Base-by-base conservation (phyloP, 2,329 filamentous ascomycete genomes). In the Hypoxylon sp. region DNA sequence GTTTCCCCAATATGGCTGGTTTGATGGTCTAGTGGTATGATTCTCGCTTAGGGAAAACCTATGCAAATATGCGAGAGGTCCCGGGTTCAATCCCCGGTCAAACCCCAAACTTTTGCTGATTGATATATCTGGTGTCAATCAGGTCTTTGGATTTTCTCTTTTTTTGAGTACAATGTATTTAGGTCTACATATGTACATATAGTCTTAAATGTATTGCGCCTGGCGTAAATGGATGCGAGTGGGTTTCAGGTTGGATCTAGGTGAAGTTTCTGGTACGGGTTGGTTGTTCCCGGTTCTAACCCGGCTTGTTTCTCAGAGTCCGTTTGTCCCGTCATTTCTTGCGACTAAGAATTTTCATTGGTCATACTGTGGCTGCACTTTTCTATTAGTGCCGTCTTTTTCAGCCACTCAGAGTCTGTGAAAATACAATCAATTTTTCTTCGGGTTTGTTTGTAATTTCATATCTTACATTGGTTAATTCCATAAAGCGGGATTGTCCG, bases 1-100 rank as follows among this genome's bases (percentile, higher is more conserved):
- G 17, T 2, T 43, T 11, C 38, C 38, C n/a, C n/a, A n/a, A 17
- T 9, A 10, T 19, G n/a, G 6, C 23, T 30, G 45, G 45, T 58
- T 48, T 58, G 45, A 23, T 48, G 45, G 55, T 56, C 53, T 56
- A 56, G 53, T 56, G 53, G 53, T 56, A 56, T 56, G 53, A 56
- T 56, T 56, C 53, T 56, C 53, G 53, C 53, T 56, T 56, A 58
- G 49, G 17, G 51, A 63, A 51, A 58, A 52, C 23, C 48, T 53
- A 53, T 46, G 50, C 36, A 52, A 45, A 34, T 25, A 34, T 69
- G 67, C 67, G 67, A 69, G 67, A 63, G 67, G 67, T 64, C 67
- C 67, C 67, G 63, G 63, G 67, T 69, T 69, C 67, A 56, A 69
- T 48, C 53, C 67, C 63, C 63, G 67, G 67, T 48, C 45, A 67